Conservation (phyloP, 2,329 filamentous ascomycete species). For the Xylariaceae sp. region DNA sequence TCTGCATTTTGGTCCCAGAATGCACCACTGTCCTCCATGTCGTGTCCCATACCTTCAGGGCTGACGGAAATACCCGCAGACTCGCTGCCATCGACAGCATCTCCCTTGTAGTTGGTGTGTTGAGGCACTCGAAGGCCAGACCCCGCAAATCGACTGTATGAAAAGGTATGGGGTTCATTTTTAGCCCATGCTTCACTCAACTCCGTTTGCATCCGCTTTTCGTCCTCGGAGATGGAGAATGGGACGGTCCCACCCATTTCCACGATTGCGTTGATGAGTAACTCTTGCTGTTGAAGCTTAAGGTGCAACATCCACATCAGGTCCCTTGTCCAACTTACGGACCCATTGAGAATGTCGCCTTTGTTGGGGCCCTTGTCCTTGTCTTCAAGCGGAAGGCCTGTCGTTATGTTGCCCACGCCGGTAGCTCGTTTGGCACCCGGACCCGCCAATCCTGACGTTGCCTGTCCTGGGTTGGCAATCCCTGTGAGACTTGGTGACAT, state of each 20-base stretch:
- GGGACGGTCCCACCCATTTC: constrained; percentile 72
- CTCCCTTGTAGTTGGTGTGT: constrained; percentile 87
- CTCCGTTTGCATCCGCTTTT: constrained; percentile 92
- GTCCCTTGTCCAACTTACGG: constrained; percentile 94
- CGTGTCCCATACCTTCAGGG: constrained; percentile 46
- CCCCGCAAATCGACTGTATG: constrained; percentile 78
- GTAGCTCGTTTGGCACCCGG: constrained; percentile 77
- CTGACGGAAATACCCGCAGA: constrained; percentile 47
- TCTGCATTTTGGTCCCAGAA: constrained; percentile 71
- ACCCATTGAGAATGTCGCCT: constrained; percentile 94
- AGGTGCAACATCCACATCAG: constrained; percentile 94
- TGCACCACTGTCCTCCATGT: constrained; percentile 49
- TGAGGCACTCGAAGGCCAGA: constrained; percentile 86
- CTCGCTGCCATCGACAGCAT: constrained; percentile 56
- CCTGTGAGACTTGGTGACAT: constrained; percentile 77
- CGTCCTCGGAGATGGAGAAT: constrained; percentile 83
- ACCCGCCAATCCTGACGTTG: constrained; percentile 83
- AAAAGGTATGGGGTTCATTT: constrained; percentile 70
- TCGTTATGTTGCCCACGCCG: constrained; percentile 79
- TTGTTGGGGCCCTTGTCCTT: constrained; percentile 99
- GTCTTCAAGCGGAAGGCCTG: constrained; percentile 87
- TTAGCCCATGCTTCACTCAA: constrained; percentile 80
- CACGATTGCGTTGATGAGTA: constrained; percentile 71
- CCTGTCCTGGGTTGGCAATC: constrained; percentile 63
- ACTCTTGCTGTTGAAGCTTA: constrained; percentile 84